Evolutionary conservation across 345 rosid genomes (phyloP).

Genomic region (Pistacia atlantica): DNA sequence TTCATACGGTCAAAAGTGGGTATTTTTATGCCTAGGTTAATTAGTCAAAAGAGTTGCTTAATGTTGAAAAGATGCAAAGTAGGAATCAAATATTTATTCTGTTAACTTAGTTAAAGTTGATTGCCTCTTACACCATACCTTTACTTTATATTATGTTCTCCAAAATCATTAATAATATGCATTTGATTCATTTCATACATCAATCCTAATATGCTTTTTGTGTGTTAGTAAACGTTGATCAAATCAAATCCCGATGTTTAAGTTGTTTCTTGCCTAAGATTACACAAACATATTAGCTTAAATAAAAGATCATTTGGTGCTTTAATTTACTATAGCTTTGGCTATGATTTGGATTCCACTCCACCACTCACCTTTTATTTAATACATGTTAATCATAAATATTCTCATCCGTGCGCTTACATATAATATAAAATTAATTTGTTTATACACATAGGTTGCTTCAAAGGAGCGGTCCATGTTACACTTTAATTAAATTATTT

Average conservation of each 20-base stretch:
- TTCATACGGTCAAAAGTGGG: too few relatives aligned
- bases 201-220: not conserved
- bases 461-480: slow-evolving; percentile 28
- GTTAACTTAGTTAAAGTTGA: slow-evolving; percentile 13
- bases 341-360: slow-evolving; percentile 46
- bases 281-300: slow-evolving; percentile 5
- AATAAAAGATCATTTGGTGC: not conserved
- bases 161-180: not conserved
- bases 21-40: not conserved
- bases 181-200: slow-evolving; percentile 21
- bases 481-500: not conserved
- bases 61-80: slow-evolving; percentile 28
- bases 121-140: slow-evolving; percentile 5
- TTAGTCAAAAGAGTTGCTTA: slow-evolving; percentile 45
- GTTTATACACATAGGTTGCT: slow-evolving; percentile 14
- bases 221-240: not conserved
- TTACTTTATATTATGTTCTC: slow-evolving; percentile 11
- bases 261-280: not conserved
- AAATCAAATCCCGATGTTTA: too few relatives aligned
- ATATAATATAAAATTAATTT: slow-evolving; percentile 9
- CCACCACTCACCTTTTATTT: slow-evolving; percentile 27
- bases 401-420: slow-evolving; percentile 32
- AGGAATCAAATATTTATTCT: slow-evolving; percentile 33
- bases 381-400: slow-evolving; percentile 4
- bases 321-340: slow-evolving; percentile 23